Evolutionary conservation across 2,329 filamentous ascomycete species (phyloP).

Genomic region (Metarhizium album): DNA sequence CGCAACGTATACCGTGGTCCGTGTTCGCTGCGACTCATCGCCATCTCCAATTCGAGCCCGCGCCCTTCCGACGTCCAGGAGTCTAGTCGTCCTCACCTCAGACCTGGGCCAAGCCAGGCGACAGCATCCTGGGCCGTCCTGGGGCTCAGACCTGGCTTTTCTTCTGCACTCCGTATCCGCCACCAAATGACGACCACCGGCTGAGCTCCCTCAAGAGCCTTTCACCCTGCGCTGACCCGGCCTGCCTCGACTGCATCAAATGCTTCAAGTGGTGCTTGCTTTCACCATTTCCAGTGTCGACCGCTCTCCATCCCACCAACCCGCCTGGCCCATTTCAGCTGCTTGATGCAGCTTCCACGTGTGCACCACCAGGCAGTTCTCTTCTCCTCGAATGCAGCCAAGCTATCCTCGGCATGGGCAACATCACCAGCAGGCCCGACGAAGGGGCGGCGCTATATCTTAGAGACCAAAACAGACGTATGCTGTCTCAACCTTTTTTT

Average conservation of each 20-base stretch:
- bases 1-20: neutral
- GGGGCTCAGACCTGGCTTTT: neutral
- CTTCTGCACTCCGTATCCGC: neutral
- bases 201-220: neutral
- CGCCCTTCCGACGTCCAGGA: neutral
- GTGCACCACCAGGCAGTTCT: neutral
- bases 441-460: conserved; percentile 73
- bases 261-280: too few relatives aligned
- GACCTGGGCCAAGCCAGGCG: neutral
- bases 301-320: neutral
- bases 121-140: neutral
- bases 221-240: neutral
- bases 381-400: conserved; percentile 8
- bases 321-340: neutral
- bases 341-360: neutral
- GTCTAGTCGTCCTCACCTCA: neutral
- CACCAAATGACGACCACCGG: neutral
- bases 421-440: conserved; percentile 79
- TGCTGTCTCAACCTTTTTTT: conserved; percentile 23
- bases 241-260: neutral
- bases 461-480: conserved; percentile 87
- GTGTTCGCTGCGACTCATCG: neutral
- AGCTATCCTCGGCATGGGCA: conserved; percentile 60
- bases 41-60: neutral
- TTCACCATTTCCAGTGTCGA: neutral